These are phyloP conservation scores for Groenewaldozyma auringiensis DNA, from an alignment of 1,139 yeast species.

Conservation along the genomic window DNA sequence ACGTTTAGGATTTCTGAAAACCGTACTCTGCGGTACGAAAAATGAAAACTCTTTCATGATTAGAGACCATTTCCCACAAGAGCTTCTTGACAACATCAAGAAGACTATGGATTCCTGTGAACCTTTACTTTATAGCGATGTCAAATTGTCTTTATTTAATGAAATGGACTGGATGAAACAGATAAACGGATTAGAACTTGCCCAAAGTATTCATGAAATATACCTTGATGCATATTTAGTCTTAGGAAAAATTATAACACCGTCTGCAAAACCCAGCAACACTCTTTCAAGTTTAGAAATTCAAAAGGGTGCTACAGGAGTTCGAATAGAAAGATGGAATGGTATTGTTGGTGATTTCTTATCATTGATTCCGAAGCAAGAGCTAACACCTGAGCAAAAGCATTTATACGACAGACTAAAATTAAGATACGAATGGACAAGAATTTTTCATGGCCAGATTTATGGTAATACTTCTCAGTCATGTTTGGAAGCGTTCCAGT, in stretches of 20 bases:
- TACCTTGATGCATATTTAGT: constrained; percentile 41
- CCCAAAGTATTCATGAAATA: constrained; percentile 46
- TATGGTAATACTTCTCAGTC: constrained; percentile 26
- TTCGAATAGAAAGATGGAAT: constrained; percentile 19
- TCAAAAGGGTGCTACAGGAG: constrained; percentile 13
- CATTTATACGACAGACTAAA: constrained; percentile 1
- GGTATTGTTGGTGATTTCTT: constrained; percentile 18
- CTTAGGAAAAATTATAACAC: constrained; percentile 5
- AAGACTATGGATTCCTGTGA: constrained; percentile 19
- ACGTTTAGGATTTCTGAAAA: constrained; percentile 30
- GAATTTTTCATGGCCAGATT: constrained; percentile 34
- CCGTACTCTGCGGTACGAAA: constrained; percentile 31
- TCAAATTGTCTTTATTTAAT: constrained; percentile 6
- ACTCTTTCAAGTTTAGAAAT: constrained; percentile 8
- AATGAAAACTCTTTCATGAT: not conserved
- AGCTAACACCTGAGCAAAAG: not conserved
- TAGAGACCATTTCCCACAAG: constrained; percentile 14
- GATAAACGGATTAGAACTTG: constrained; percentile 12
- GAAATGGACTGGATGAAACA: not conserved
- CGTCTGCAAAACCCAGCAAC: not conserved
- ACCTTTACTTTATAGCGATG: constrained; percentile 12
- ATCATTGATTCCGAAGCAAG: constrained; percentile 4
- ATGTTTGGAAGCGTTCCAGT: constrained; percentile 24
- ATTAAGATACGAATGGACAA: constrained; percentile 37
- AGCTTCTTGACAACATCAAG: constrained; percentile 17